A percentile compares a stretch with the other conserved stretches of the same genome.
These are phyloP conservation scores for Coemansia pectinata DNA, from an alignment of 192 early-diverging fungal species.

Conservation along the genomic window DNA sequence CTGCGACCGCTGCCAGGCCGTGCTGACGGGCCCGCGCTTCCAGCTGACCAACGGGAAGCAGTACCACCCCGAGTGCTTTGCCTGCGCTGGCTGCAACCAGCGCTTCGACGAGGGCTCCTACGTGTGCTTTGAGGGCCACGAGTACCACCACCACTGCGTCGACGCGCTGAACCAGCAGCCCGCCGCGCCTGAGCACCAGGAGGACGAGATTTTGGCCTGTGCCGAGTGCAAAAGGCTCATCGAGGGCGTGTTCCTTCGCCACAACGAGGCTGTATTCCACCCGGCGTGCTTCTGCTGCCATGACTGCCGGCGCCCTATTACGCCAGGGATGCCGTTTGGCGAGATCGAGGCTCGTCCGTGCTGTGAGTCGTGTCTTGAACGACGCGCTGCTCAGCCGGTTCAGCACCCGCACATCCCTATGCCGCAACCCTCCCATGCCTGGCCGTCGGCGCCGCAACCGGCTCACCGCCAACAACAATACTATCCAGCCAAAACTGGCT, in stretches of 20 bases:
- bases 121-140: slow-evolving; percentile 56
- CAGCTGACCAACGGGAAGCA: slow-evolving; percentile 58
- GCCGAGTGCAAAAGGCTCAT: slow-evolving; percentile 34
- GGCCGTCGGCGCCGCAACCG: neutral
- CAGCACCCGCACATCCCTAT: neutral
- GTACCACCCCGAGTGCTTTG: slow-evolving; percentile 58
- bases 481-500: neutral
- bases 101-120: slow-evolving; percentile 59
- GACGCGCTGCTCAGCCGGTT: slow-evolving; percentile 9
- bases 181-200: neutral
- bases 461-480: neutral
- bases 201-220: slow-evolving; percentile 24
- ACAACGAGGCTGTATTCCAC: slow-evolving; percentile 46
- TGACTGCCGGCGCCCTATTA: slow-evolving; percentile 47
- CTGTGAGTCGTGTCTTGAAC: slow-evolving; percentile 52
- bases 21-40: slow-evolving; percentile 52
- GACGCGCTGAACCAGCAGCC: slow-evolving; percentile 11
- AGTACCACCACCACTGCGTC: slow-evolving; percentile 59
- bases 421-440: neutral
- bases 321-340: slow-evolving; percentile 58
- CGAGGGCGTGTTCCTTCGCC: slow-evolving; percentile 50
- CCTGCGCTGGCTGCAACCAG: slow-evolving; percentile 52
- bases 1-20: slow-evolving; percentile 47
- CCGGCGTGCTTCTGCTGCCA: slow-evolving; percentile 54
- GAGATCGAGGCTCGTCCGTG: slow-evolving; percentile 44